phyloP scores from a whole-genome alignment of 768 basidiomycete species.

The Imleria badia region DNA sequence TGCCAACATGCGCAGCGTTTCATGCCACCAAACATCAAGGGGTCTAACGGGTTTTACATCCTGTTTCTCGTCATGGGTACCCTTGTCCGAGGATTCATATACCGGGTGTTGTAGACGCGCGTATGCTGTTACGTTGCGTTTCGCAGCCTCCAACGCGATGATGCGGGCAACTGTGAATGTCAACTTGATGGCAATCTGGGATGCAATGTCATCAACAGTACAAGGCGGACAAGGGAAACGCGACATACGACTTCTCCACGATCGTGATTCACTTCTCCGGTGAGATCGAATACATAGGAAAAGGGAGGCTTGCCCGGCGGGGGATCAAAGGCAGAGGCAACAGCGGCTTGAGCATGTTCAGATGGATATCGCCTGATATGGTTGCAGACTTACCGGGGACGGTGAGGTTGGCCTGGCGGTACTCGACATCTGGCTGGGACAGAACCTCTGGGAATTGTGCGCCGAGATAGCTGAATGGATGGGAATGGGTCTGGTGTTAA shows the following conservation, averaged over 20 bases:
- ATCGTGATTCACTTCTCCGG: conserved; percentile 76
- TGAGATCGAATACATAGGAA: conserved; percentile 82
- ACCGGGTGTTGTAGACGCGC: conserved; percentile 76
- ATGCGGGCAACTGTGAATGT: conserved; percentile 69
- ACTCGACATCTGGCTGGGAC: conserved; percentile 70
- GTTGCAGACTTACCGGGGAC: conserved; percentile 52
- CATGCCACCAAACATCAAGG: conserved; percentile 87
- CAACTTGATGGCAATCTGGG: conserved; percentile 73
- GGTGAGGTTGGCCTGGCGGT: conserved; percentile 79
- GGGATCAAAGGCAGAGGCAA: conserved; percentile 69
- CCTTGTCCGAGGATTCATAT: conserved; percentile 73
- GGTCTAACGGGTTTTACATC: conserved; percentile 69
- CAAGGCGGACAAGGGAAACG: neutral
- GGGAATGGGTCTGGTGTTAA: conserved; percentile 7
- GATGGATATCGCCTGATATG: conserved; percentile 4
- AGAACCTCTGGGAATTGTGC: conserved; percentile 70
- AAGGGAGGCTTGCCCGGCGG: conserved; percentile 67
- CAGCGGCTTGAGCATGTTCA: conserved; percentile 48
- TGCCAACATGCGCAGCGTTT: conserved; percentile 71
- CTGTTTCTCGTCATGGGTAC: conserved; percentile 66
- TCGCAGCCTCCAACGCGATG: conserved; percentile 77
- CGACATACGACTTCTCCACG: conserved; percentile 67
- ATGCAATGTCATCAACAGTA: conserved; percentile 4
- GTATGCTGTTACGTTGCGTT: conserved; percentile 74
- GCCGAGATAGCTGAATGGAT: conserved; percentile 64